Conservation (phyloP, 768 basidiomycete species). For the Amanita fuliginea region DNA sequence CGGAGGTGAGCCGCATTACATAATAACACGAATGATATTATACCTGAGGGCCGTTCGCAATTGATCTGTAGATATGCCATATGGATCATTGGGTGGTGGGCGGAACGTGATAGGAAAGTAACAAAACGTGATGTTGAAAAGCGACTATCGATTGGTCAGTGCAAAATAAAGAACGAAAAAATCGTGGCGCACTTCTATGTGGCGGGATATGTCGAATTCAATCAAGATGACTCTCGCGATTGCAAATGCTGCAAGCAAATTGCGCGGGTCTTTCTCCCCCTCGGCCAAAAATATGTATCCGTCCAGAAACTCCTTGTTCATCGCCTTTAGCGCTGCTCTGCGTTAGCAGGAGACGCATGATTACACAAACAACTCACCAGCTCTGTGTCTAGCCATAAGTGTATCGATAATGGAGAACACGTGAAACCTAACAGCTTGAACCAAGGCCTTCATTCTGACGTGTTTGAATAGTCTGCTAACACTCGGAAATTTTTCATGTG, state of each 20-base stretch:
- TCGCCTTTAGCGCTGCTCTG: constrained; percentile 48
- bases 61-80: constrained; percentile 84
- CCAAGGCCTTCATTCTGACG: constrained; percentile 72
- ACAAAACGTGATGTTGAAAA: constrained; percentile 94
- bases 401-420: constrained; percentile 78
- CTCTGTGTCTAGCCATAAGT: constrained; percentile 59
- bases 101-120: constrained; percentile 98
- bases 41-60: constrained; percentile 65
- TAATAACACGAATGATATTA: constrained; percentile 6
- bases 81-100: constrained; percentile 89
- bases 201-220: constrained; percentile 71
- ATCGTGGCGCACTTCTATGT: constrained; percentile 56
- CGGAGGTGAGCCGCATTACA: not conserved
- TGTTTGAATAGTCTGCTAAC: constrained; percentile 54
- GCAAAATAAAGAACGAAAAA: not conserved
- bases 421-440: constrained; percentile 70
- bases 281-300: constrained; percentile 77
- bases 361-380: constrained; percentile 31
- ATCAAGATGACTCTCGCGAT: constrained; percentile 78
- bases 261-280: constrained; percentile 96
- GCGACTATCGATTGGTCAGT: constrained; percentile 35
- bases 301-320: constrained; percentile 63
- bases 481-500: not conserved
- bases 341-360: constrained; percentile 2
- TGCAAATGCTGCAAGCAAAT: constrained; percentile 81